These are phyloP conservation scores for Saccharomyces hybrid DNA, from an alignment of 1,139 yeast species.

Conservation along the genomic window DNA sequence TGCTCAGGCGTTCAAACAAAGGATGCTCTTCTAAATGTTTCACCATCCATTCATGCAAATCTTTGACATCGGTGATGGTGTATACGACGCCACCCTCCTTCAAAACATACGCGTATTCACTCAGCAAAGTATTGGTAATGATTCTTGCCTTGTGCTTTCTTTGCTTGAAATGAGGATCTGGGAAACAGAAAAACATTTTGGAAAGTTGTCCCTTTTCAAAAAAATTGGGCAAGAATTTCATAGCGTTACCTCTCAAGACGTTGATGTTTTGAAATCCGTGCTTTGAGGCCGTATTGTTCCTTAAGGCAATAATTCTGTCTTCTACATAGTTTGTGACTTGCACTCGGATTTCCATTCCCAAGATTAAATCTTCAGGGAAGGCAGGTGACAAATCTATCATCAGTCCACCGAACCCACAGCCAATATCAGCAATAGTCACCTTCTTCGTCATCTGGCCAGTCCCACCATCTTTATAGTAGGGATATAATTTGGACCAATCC, in stretches of 20 bases:
- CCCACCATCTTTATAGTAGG: constrained; percentile 43
- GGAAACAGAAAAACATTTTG: constrained; percentile 96
- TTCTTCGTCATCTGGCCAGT: constrained; percentile 40
- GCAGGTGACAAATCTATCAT: constrained; percentile 71
- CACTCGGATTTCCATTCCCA: constrained; percentile 96
- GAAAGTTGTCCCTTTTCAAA: constrained; percentile 72
- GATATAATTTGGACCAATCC: constrained; percentile 82
- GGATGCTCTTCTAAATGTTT: constrained; percentile 87
- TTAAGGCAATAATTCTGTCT: constrained; percentile 83
- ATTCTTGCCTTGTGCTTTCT: constrained; percentile 96
- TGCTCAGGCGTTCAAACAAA: constrained; percentile 68
- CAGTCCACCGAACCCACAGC: constrained; percentile 97
- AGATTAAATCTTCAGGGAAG: constrained; percentile 62
- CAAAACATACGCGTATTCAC: constrained; percentile 89
- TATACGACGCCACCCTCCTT: constrained; percentile 82
- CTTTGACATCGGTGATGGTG: constrained; percentile 94
- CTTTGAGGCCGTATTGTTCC: constrained; percentile 36
- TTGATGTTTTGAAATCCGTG: constrained; percentile 68
- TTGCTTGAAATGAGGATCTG: constrained; percentile 97
- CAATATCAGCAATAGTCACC: constrained; percentile 92
- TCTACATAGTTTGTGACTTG: constrained; percentile 97
- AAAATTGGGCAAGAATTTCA: constrained; percentile 95
- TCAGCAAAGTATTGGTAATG: constrained; percentile 75
- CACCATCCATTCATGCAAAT: constrained; percentile 95
- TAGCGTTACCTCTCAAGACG: constrained; percentile 89